Conservation (phyloP, 371 early-diverging fungal genomes). For the Syncephalastrum monosporum region DNA sequence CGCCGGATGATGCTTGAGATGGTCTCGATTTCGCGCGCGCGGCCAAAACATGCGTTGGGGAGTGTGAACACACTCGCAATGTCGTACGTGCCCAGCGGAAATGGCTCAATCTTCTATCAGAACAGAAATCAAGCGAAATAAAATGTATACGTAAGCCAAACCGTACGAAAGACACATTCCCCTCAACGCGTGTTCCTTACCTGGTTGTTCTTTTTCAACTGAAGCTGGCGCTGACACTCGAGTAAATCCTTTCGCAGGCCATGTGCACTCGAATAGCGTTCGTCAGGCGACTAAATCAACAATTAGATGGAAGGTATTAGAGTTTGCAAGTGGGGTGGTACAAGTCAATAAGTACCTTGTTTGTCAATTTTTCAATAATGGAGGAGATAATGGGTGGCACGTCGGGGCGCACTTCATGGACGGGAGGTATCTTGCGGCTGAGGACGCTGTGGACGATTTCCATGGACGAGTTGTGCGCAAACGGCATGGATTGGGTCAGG, state of each 20-base stretch:
- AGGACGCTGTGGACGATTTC: constrained; percentile 58
- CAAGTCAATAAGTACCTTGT: constrained; percentile 38
- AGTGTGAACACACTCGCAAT: constrained; percentile 57
- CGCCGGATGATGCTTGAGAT: constrained; percentile 37
- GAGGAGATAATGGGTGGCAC: constrained; percentile 46
- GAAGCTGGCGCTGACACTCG: constrained; percentile 44
- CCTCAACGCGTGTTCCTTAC: neutral
- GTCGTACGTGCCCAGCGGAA: constrained; percentile 49
- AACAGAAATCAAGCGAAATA: neutral
- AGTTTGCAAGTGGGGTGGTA: neutral
- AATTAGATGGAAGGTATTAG: neutral
- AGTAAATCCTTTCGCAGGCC: constrained; percentile 57
- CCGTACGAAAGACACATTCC: too few relatives aligned
- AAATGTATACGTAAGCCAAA: too few relatives aligned
- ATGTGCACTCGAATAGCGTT: constrained; percentile 58
- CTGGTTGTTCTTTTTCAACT: constrained; percentile 24
- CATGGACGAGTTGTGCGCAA: constrained; percentile 53
- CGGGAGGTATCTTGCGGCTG: constrained; percentile 45
- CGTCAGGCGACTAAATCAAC: constrained; percentile 54
- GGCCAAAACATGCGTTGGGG: constrained; percentile 53
- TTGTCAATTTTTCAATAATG: constrained; percentile 59
- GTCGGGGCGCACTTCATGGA: constrained; percentile 44
- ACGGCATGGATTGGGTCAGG: constrained; percentile 50
- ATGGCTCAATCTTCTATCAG: constrained; percentile 32
- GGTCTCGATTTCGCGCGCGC: constrained; percentile 30